Conservation (phyloP, 2,329 filamentous ascomycete genomes). For the Herpotrichia juniperi region DNA sequence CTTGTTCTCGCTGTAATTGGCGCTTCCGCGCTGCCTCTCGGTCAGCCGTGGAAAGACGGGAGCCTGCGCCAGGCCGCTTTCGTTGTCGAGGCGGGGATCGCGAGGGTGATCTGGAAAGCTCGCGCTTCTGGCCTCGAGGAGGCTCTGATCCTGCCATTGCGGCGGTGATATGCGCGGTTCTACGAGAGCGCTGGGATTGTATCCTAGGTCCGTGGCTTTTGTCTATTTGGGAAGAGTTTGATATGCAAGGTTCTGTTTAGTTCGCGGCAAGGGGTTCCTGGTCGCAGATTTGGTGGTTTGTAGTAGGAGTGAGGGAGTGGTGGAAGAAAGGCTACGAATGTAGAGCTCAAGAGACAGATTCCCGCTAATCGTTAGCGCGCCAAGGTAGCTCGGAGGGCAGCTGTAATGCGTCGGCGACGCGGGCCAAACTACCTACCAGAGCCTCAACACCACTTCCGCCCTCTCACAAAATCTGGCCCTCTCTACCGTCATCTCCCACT, state of each 20-base stretch:
- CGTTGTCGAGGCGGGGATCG: conserved; percentile 63
- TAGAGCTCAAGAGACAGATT: too few species aligned
- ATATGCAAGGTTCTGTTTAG: background rate
- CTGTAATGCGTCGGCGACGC: too few species aligned
- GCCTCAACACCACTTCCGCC: conserved; percentile 16
- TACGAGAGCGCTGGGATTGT: background rate
- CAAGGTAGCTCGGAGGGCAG: too few species aligned
- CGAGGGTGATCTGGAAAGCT: conserved; percentile 41
- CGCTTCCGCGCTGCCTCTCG: conserved; percentile 69
- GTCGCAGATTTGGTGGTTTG: too few species aligned
- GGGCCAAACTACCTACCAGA: too few species aligned
- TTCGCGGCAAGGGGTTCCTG: too few species aligned
- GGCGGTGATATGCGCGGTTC: background rate
- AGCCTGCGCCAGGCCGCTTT: conserved; percentile 61
- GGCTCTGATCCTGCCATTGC: conserved; percentile 25
- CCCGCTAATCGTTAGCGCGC: too few species aligned
- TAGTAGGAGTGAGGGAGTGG: background rate
- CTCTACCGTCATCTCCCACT: conserved; percentile 5
- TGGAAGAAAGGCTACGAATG: background rate
- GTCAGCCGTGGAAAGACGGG: conserved; percentile 70
- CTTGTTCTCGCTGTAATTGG: conserved; percentile 48
- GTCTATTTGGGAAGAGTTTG: background rate
- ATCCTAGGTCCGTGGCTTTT: background rate
- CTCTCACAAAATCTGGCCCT: conserved; percentile 8
- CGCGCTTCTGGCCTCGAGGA: conserved; percentile 32